phyloP scores from a whole-genome alignment of 805 yeast genomes.

The Zygoascus bituminiphila region DNA sequence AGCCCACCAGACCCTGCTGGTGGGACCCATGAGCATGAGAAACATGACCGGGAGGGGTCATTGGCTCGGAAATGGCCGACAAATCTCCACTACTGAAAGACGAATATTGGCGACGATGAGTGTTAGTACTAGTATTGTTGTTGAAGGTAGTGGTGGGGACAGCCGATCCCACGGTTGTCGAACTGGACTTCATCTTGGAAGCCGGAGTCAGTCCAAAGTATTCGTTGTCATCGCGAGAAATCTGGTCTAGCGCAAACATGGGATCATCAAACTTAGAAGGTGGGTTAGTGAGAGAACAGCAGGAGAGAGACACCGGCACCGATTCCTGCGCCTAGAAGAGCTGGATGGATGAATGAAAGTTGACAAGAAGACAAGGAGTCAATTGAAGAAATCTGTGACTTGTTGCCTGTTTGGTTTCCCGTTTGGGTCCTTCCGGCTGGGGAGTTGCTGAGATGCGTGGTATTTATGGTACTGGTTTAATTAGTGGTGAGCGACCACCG shows the following conservation, averaged over 20 bases:
- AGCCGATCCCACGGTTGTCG: not conserved
- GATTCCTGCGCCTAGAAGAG: no score
- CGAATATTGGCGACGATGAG: constrained; percentile 8
- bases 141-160: not conserved
- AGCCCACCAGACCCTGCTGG: not conserved
- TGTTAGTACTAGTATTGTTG: not conserved
- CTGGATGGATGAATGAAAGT: no score
- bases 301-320: no score
- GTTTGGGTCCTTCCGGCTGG: no score
- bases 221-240: not conserved
- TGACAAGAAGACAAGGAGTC: no score
- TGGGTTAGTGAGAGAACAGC: not conserved
- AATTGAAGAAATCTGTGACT: no score
- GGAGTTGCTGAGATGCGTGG: not conserved
- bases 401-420: no score
- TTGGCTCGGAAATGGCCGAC: constrained; percentile 4
- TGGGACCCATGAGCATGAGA: not conserved
- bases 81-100: constrained; percentile 13
- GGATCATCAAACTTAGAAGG: constrained; percentile 1
- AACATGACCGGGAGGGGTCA: constrained; percentile 11
- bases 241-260: constrained; percentile 2
- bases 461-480: not conserved
- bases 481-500: not conserved
- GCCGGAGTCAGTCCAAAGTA: not conserved
- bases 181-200: not conserved